phyloP scores from a whole-genome alignment of 345 rosid species.

The Raphanus sativus region DNA sequence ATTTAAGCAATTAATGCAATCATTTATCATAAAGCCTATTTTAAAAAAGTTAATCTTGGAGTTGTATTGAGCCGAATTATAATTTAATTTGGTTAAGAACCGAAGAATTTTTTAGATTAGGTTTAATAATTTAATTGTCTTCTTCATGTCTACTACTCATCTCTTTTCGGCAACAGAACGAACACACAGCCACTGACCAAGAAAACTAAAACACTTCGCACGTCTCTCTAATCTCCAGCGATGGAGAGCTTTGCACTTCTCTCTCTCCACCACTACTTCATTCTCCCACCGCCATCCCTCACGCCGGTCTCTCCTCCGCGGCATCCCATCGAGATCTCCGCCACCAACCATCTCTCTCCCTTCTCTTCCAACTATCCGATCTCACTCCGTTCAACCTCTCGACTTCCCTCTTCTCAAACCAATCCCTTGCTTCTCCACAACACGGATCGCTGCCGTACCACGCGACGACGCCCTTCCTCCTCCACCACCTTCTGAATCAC shows the following conservation, averaged over 20 bases:
- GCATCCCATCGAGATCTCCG: constrained; percentile 47
- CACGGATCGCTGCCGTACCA: constrained; percentile 40
- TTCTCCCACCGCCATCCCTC: constrained; percentile 20
- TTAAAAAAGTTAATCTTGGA: too few relatives aligned
- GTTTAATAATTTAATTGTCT: constrained; percentile 1
- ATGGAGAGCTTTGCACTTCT: constrained; percentile 74
- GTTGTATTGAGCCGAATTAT: background rate
- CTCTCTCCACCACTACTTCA: constrained; percentile 47
- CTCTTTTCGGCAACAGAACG: constrained; percentile 18
- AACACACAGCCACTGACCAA: background rate
- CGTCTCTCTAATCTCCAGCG: constrained; percentile 22
- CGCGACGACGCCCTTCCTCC: constrained; percentile 34
- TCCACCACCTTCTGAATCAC: constrained; percentile 1
- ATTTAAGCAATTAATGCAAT: too few relatives aligned
- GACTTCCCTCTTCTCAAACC: background rate
- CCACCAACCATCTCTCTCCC: constrained; percentile 31
- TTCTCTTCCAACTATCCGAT: constrained; percentile 29
- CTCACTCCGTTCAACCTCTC: constrained; percentile 31
- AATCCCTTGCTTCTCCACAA: constrained; percentile 27
- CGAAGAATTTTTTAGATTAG: constrained; percentile 1
- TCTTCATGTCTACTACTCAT: constrained; percentile 23
- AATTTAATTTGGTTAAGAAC: background rate
- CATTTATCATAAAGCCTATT: too few relatives aligned
- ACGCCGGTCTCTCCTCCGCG: constrained; percentile 46
- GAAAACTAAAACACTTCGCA: background rate